Evolutionary conservation across 2,329 filamentous ascomycete species (phyloP), one percentile per base, ranked within the genome.

Genomic region (Ciborinia camelliae): DNA sequence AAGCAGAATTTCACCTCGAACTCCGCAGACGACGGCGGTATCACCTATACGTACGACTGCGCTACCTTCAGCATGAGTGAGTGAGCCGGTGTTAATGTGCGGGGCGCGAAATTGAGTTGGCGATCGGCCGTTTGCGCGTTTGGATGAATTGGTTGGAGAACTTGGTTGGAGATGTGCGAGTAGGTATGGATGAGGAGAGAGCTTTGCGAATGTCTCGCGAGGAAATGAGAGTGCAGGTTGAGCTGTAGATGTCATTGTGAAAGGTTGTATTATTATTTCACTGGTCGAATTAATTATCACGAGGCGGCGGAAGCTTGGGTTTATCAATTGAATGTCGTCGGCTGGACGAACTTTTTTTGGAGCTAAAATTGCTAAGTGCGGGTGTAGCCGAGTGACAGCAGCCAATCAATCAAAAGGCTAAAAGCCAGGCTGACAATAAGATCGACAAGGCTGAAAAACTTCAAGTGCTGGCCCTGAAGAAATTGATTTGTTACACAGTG

Each of bases 11-110:
- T 99, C 95, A 61, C 84, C 93, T 52, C 94, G 87, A 26, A 99
- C 87, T 65, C 94, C 95, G 75, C 93, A 97, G 45, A 99, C 93
- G n/a, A 93, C 91, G 0, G 92, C 92, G 1, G 94, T 98, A 76
- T 96, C 91, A 54, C 95, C 95, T 60, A 90, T 81, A 43, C 95
- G 86, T 58, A 98, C 90, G 0, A 98, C 89, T 0, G 94, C 90
- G 72, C 91, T 96, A 60, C 95, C 95, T 75, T 96, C 89, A 64
- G 92, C 90, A 76, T 99, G 92, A 0, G 92, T 91, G 58, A 99
- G 81, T 28, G 91, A 95, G 32, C 90, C 90, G 0, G 87, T 86
- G 77, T 97, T 95, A 71, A 95, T 82, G 41, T 87, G 86, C n/a
- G 90, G 87, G 28, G 82, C 76, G 52, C 95, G 88, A 65, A 88